Percentiles rank a stretch among this genome's conserved stretches.
These are phyloP conservation scores for Fusarium haematococcum DNA, from an alignment of 2,329 filamentous ascomycete genomes.

Conservation along the genomic window DNA sequence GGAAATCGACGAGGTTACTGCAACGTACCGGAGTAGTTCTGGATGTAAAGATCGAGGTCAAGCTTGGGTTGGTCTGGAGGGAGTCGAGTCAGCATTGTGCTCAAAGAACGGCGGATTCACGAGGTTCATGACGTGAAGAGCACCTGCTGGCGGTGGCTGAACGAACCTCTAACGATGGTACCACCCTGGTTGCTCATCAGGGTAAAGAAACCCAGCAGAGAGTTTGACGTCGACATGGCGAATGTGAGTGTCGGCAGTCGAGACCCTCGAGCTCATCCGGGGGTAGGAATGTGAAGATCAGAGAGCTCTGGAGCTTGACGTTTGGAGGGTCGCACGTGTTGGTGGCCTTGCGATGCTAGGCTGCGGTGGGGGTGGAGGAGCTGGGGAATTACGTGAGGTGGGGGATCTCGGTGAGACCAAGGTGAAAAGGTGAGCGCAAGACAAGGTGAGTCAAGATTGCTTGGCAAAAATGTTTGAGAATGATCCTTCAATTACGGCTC, in stretches of 20 bases:
- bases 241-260: not conserved
- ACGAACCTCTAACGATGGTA: conserved; percentile 61
- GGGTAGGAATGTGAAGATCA: conserved; percentile 14
- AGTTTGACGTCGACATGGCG: conserved; percentile 53
- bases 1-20: not conserved
- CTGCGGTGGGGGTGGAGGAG: conserved; percentile 26
- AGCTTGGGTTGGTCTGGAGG: conserved; percentile 81
- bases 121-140: conserved; percentile 4
- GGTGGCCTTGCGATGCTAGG: conserved; percentile 20
- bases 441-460: conserved; percentile 6
- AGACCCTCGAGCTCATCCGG: not conserved
- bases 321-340: conserved; percentile 27
- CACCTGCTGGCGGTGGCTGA: not conserved
- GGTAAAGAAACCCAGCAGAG: conserved; percentile 58
- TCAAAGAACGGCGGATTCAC: not conserved
- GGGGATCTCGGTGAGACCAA: conserved; percentile 1
- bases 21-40: conserved; percentile 82
- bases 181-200: conserved; percentile 59
- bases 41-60: conserved; percentile 90
- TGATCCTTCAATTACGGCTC: not conserved
- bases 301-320: conserved; percentile 39
- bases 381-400: conserved; percentile 11
- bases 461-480: not conserved
- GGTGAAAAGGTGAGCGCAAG: not conserved
- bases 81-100: conserved; percentile 19